A percentile compares a stretch with the other conserved stretches of the same genome.
Conservation (phyloP, 805 yeast genomes). For the Blastobotrys americana region DNA sequence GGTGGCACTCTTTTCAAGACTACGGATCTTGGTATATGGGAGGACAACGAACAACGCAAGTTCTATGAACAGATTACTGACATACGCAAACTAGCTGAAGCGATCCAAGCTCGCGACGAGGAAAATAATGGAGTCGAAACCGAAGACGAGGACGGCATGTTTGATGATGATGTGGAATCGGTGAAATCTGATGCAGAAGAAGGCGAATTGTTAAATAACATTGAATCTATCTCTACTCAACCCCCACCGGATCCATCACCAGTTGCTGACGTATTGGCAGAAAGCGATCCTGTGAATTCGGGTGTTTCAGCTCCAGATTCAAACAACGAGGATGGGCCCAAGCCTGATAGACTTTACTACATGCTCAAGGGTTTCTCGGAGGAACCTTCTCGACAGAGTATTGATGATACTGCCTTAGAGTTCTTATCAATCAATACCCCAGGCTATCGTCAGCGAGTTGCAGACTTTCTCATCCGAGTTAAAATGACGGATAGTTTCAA, state of each 20-base stretch:
- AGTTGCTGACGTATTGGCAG: slow-evolving; percentile 9
- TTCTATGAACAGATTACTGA: slow-evolving; percentile 52
- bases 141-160: slow-evolving; percentile 12
- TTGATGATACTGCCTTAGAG: slow-evolving; percentile 30
- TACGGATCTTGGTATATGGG: slow-evolving; percentile 45
- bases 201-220: slow-evolving; percentile 9
- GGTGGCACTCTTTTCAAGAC: slow-evolving; percentile 10
- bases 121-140: slow-evolving; percentile 3
- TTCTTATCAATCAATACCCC: slow-evolving; percentile 50
- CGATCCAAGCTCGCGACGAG: slow-evolving; percentile 12
- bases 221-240: neutral
- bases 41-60: slow-evolving; percentile 51
- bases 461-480: slow-evolving; percentile 45
- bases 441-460: slow-evolving; percentile 58
- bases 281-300: slow-evolving; percentile 32
- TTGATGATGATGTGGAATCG: slow-evolving; percentile 13
- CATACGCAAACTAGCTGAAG: slow-evolving; percentile 48
- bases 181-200: slow-evolving; percentile 23
- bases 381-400: slow-evolving; percentile 20
- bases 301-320: slow-evolving; percentile 23
- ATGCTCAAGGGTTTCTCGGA: slow-evolving; percentile 14
- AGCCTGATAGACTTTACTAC: slow-evolving; percentile 7
- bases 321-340: slow-evolving; percentile 33
- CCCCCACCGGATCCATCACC: neutral
- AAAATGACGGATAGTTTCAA: slow-evolving; percentile 33